Evolutionary conservation across 208 protist genomes (phyloP).

Genomic region (Acanthamoeba healyi): DNA sequence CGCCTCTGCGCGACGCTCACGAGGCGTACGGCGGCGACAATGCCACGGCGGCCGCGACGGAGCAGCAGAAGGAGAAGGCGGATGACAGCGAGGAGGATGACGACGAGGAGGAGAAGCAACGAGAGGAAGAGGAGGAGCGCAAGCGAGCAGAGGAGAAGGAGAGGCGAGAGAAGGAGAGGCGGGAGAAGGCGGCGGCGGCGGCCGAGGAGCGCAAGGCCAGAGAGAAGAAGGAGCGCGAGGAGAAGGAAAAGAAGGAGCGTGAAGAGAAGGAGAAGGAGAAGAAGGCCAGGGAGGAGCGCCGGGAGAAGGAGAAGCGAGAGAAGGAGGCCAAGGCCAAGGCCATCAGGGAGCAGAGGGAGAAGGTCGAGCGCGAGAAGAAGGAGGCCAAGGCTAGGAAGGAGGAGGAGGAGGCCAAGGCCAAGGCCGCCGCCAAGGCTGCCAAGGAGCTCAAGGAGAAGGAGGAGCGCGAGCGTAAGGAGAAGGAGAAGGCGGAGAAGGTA

Average conservation of each 20-base stretch:
- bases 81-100: neutral
- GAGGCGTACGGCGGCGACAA: too few relatives aligned
- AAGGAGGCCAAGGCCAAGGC: neutral
- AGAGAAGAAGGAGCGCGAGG: neutral
- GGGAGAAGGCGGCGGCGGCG: neutral
- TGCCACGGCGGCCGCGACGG: too few relatives aligned
- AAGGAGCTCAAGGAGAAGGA: neutral
- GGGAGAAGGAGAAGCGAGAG: neutral
- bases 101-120: neutral
- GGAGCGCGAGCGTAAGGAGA: neutral
- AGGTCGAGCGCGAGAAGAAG: slow-evolving; percentile 19
- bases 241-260: slow-evolving; percentile 3
- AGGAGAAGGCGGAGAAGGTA: neutral
- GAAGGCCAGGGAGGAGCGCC: neutral
- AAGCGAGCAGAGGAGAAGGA: neutral
- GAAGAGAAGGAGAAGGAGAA: neutral
- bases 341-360: neutral
- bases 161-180: neutral
- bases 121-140: neutral
- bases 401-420: neutral
- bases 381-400: neutral
- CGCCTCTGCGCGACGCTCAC: too few relatives aligned
- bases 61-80: neutral
- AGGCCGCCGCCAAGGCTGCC: neutral
- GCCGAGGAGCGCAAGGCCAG: neutral